These are phyloP conservation scores for Corchorus capsularis DNA, from an alignment of 345 rosid species.

Conservation along the genomic window DNA sequence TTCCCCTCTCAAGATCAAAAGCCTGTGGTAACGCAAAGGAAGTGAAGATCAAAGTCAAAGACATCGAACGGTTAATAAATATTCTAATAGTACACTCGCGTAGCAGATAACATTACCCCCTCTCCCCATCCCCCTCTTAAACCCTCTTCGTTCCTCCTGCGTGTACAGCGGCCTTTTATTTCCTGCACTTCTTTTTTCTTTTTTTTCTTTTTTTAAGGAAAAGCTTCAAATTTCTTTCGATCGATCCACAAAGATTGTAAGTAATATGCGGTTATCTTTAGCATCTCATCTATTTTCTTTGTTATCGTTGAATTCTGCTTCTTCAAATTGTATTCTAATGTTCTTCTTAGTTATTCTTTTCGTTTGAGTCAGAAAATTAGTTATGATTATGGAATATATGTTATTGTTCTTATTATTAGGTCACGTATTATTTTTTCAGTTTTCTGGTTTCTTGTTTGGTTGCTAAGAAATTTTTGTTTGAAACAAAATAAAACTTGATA, in stretches of 20 bases:
- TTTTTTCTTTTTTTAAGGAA: too few relatives aligned
- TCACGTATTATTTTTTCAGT: not conserved
- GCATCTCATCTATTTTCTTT: not conserved
- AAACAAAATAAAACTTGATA: not conserved
- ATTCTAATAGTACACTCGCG: not conserved
- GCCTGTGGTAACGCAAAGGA: too few relatives aligned
- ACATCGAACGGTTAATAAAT: not conserved
- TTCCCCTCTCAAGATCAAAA: too few relatives aligned
- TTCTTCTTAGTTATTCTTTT: not conserved
- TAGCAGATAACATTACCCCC: not conserved
- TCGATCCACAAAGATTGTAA: not conserved
- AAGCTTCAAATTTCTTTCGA: not conserved
- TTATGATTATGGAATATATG: conserved; percentile 1
- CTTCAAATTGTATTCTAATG: not conserved
- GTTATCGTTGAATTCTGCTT: not conserved
- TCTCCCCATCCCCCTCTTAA: conserved; percentile 19
- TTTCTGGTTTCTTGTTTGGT: not conserved
- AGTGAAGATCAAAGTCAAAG: not conserved
- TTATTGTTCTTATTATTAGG: not conserved
- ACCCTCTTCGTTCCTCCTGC: not conserved
- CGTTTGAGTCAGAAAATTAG: not conserved
- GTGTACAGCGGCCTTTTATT: not conserved
- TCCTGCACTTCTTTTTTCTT: too few relatives aligned
- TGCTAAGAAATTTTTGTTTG: not conserved
- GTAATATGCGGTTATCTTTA: not conserved